Base-by-base conservation (phyloP, 2,329 filamentous ascomycete genomes). In the Grosmannia clavigera region DNA sequence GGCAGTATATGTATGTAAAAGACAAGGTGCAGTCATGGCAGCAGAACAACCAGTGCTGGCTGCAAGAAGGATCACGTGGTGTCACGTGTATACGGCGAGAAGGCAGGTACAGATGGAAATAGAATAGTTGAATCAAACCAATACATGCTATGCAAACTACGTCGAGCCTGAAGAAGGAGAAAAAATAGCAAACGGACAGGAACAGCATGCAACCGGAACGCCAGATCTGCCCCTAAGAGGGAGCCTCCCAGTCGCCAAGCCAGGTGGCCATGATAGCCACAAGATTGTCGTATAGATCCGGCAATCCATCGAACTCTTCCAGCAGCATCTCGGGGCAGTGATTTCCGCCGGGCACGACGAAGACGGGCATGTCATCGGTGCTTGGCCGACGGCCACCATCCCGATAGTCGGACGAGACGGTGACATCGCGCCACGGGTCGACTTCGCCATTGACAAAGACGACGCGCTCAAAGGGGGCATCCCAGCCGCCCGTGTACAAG, bases 391-490 rank as follows among this genome's bases (percentile, higher is more conserved):
- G 72, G 3, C 74, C 74, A 14, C 70, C 73, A 1, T 73, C 73
- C 3, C 72, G 69, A 65, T 68, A 71, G 22, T 64, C 66, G 60
- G 70, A 71, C 55, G 69, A 71, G 48, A 75, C 68, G 2, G 74
- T 75, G 29, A 69, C 67, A 61, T 73, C 70, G 31, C 68, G 67
- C 74, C 74, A 76, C 4, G 74, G 73, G 63, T 76, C 74, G 61
- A 67, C 68, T 61, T 73, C 65, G 57, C 74, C 73, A 62, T 76
- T 75, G 57, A 71, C 70, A 68, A 73, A 71, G 66, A 75, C 70
- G 27, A 74, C 66, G 11, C 72, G 68, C 16, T 70, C 70, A 9
- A 69, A 69, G 65, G 71, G 68, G 33, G 73, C 75, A 27, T 75
- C 68, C 74, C 74, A 76, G 5, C 74, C 74, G 25, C 70, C 71